A percentile compares a stretch with the other conserved stretches of the same genome.
Conservation (phyloP, 805 yeast species). For the Saccharomycopsis guyanensis region DNA sequence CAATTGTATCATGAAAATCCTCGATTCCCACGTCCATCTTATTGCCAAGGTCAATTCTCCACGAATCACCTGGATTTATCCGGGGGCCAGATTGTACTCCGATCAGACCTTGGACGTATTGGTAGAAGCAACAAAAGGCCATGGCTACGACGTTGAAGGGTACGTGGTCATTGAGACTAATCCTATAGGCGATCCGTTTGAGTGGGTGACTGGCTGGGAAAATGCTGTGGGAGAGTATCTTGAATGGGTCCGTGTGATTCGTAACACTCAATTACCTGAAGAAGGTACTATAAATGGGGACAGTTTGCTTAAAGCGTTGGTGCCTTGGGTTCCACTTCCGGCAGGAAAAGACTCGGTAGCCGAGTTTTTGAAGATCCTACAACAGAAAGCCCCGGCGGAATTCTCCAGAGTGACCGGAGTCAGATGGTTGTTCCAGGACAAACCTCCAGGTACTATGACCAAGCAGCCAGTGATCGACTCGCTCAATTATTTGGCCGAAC, state of each 20-base stretch:
- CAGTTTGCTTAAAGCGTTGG: constrained; percentile 21
- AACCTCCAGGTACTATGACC: constrained; percentile 32
- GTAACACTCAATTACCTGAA: constrained; percentile 3
- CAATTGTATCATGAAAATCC: constrained; percentile 2
- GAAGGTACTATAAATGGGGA: background rate
- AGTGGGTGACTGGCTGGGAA: background rate
- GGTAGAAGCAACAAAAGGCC: background rate
- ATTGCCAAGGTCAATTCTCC: constrained; percentile 8
- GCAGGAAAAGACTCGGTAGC: constrained; percentile 25
- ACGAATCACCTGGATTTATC: background rate
- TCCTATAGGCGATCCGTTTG: background rate
- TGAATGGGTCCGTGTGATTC: constrained; percentile 4
- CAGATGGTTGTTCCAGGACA: constrained; percentile 37
- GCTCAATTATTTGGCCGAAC: constrained; percentile 28
- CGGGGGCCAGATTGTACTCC: background rate
- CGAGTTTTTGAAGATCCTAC: constrained; percentile 16
- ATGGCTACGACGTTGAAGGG: background rate
- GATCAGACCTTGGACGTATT: constrained; percentile 5
- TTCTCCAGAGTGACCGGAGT: constrained; percentile 31
- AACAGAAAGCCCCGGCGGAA: constrained; percentile 20
- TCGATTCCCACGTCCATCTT: constrained; percentile 14
- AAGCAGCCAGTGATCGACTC: constrained; percentile 26
- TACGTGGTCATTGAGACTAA: constrained; percentile 8
- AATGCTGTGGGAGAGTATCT: constrained; percentile 4
- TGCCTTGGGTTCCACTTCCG: constrained; percentile 42